Conservation (phyloP, 2,329 filamentous ascomycete genomes). For the Hypoxylon sp. region DNA sequence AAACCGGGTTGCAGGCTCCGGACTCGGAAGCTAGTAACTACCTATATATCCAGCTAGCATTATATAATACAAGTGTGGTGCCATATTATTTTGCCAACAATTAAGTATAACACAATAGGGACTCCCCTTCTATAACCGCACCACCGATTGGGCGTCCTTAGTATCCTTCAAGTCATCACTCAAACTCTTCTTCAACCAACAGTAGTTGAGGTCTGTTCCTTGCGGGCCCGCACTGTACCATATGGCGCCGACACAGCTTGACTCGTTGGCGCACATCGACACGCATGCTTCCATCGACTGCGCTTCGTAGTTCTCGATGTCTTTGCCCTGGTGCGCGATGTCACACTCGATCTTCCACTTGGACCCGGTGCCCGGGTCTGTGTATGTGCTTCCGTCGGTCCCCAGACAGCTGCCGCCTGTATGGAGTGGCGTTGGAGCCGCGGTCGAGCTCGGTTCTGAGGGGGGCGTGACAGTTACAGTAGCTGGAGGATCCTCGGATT, state of each 20-base stretch:
- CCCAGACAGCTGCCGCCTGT: constrained; percentile 39
- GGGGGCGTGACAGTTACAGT: constrained; percentile 13
- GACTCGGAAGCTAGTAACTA: too few species aligned
- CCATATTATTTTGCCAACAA: neutral
- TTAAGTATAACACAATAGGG: neutral
- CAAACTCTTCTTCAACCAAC: constrained; percentile 50
- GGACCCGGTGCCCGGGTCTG: constrained; percentile 40
- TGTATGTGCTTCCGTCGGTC: constrained; percentile 47
- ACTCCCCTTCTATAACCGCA: constrained; percentile 37
- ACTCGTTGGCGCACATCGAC: constrained; percentile 43
- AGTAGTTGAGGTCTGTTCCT: constrained; percentile 52
- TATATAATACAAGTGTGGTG: neutral
- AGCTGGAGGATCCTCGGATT: constrained; percentile 1
- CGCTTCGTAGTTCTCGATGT: constrained; percentile 47
- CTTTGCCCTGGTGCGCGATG: constrained; percentile 46
- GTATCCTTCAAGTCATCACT: constrained; percentile 36
- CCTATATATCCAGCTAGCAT: neutral
- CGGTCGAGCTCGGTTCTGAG: constrained; percentile 8
- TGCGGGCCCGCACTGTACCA: constrained; percentile 51
- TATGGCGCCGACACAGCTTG: constrained; percentile 45
- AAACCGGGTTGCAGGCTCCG: too few species aligned
- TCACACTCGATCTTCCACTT: constrained; percentile 46
- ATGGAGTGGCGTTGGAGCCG: constrained; percentile 1
- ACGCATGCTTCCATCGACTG: constrained; percentile 49
- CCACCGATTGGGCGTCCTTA: constrained; percentile 47